Conservation (phyloP, 352 stramenopile species). For the Globisporangium cederbergense region DNA sequence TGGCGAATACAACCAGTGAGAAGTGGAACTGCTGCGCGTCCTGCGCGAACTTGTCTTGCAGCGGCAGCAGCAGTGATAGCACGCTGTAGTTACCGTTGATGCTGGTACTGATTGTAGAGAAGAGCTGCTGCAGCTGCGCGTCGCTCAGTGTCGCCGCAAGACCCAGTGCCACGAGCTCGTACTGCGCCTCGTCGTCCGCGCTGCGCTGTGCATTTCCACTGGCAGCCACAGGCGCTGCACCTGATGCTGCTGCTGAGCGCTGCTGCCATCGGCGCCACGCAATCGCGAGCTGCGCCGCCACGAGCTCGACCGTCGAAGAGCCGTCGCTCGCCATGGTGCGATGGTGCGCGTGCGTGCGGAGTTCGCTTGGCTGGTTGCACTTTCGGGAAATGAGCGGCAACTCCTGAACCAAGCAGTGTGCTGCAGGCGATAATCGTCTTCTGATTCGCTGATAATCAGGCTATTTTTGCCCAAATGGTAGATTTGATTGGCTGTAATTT, state of each 20-base stretch:
- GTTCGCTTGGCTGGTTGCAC: background rate
- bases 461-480: background rate
- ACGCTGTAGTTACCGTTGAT: conserved; percentile 7
- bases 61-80: conserved; percentile 35
- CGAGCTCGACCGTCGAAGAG: background rate
- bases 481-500: conserved; percentile 11
- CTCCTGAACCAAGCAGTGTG: background rate
- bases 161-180: conserved; percentile 45
- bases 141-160: conserved; percentile 22
- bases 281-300: conserved; percentile 16
- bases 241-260: background rate
- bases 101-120: conserved; percentile 2
- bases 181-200: conserved; percentile 43
- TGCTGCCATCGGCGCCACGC: conserved; percentile 18
- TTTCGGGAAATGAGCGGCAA: background rate
- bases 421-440: background rate
- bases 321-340: background rate
- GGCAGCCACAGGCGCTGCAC: background rate
- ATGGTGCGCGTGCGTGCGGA: background rate
- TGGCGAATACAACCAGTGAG: conserved; percentile 26
- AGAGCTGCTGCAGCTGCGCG: conserved; percentile 26
- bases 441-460: conserved; percentile 4
- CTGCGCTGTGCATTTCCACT: conserved; percentile 1
- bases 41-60: conserved; percentile 20
- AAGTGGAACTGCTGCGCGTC: conserved; percentile 36